Evolutionary conservation across 2,329 filamentous ascomycete genomes (phyloP).

Genomic region (Acarospora socialis): DNA sequence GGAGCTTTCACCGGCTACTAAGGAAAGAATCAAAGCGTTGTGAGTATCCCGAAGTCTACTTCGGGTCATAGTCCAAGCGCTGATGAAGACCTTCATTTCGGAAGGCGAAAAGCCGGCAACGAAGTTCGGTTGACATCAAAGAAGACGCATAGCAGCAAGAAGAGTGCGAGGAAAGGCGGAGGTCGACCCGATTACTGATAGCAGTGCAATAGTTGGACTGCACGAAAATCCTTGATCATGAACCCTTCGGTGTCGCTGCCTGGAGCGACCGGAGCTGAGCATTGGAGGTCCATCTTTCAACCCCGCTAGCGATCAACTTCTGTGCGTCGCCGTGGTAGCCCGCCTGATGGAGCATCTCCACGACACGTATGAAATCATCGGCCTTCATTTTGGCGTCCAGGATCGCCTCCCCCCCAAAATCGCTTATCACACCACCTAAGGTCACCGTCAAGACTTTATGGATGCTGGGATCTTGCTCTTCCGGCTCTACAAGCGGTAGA

Average conservation of each 20-base stretch:
- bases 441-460: constrained; percentile 35
- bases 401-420: constrained; percentile 14
- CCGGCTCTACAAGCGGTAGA: constrained; percentile 28
- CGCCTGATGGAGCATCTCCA: constrained; percentile 3
- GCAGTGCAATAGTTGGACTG: background rate
- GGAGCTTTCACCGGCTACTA: constrained; percentile 44
- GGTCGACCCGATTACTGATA: constrained; percentile 25
- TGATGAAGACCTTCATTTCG: constrained; percentile 17
- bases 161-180: constrained; percentile 35
- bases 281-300: constrained; percentile 4
- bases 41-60: constrained; percentile 20
- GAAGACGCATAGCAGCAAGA: constrained; percentile 48
- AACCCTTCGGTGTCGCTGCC: too few relatives aligned
- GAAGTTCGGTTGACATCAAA: constrained; percentile 43
- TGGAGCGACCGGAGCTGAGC: constrained; percentile 1
- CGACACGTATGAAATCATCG: constrained; percentile 1
- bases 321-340: constrained; percentile 2
- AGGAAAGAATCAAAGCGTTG: constrained; percentile 39
- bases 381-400: constrained; percentile 9
- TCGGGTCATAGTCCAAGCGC: too few relatives aligned
- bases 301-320: constrained; percentile 1
- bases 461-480: constrained; percentile 39
- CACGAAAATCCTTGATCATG: too few relatives aligned
- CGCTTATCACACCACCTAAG: constrained; percentile 22
- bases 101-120: constrained; percentile 42